Percentiles rank a stretch among this genome's conserved stretches.
phyloP scores from a whole-genome alignment of 2,329 filamentous ascomycete species.

The Monosporascus sp. region DNA sequence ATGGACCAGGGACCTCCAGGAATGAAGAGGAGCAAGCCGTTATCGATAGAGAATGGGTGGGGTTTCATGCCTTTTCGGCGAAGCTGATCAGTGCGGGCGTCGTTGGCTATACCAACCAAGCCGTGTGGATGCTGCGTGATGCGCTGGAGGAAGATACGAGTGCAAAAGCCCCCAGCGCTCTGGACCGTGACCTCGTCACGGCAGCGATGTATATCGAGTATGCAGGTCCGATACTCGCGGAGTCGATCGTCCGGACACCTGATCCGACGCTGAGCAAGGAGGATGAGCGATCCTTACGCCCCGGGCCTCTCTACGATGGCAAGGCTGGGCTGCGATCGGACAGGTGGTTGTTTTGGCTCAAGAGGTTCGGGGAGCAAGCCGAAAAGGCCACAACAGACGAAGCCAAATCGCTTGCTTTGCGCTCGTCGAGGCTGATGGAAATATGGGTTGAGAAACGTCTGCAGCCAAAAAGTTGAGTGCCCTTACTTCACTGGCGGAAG shows the following conservation, averaged over 20 bases:
- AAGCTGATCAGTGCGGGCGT: slow-evolving; percentile 19
- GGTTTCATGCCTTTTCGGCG: slow-evolving; percentile 24
- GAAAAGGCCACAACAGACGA: slow-evolving; percentile 11
- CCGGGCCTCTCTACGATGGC: slow-evolving; percentile 18
- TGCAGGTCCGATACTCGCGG: slow-evolving; percentile 17
- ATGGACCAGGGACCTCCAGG: slow-evolving; percentile 5
- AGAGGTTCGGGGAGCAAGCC: slow-evolving; percentile 17
- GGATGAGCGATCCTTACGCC: slow-evolving; percentile 11
- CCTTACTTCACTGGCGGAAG: too few relatives aligned
- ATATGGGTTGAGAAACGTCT: slow-evolving; percentile 15
- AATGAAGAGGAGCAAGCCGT: slow-evolving; percentile 7
- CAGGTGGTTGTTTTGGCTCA: slow-evolving; percentile 23
- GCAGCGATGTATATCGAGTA: slow-evolving; percentile 25
- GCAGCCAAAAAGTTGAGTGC: background rate
- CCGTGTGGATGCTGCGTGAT: slow-evolving; percentile 23
- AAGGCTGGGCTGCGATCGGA: slow-evolving; percentile 16
- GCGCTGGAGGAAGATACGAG: slow-evolving; percentile 19
- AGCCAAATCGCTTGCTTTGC: slow-evolving; percentile 15
- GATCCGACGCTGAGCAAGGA: slow-evolving; percentile 14
- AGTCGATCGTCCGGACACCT: slow-evolving; percentile 11
- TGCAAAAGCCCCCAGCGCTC: background rate
- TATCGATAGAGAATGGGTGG: slow-evolving; percentile 11
- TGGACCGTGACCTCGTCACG: slow-evolving; percentile 14
- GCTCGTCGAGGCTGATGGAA: slow-evolving; percentile 21
- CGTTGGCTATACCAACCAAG: slow-evolving; percentile 8